Evolutionary conservation across 2,329 filamentous ascomycete species (phyloP).

Genomic region (Gremmenia infestans): DNA sequence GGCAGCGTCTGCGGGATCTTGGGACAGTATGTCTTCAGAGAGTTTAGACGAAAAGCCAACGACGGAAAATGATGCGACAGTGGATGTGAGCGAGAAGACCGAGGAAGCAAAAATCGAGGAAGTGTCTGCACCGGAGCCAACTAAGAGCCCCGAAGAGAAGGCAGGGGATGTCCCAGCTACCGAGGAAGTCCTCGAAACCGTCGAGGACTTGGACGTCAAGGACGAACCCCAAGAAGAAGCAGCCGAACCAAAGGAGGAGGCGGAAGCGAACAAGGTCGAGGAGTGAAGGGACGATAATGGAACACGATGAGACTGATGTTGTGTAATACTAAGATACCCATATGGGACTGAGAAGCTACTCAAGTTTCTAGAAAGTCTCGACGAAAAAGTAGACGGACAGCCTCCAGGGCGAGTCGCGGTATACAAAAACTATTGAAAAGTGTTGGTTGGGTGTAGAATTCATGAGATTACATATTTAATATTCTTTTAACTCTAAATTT

Average conservation of each 20-base stretch:
- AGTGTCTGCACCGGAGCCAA: neutral
- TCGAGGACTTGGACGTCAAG: neutral
- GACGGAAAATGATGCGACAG: constrained; percentile 15
- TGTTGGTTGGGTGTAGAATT: too few species aligned
- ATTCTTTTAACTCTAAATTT: too few species aligned
- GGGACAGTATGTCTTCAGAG: constrained; percentile 18
- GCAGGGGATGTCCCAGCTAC: neutral
- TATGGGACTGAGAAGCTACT: neutral
- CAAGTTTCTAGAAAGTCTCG: neutral
- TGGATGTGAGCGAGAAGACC: constrained; percentile 21
- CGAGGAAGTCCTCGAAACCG: neutral
- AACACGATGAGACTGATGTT: neutral
- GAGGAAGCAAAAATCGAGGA: constrained; percentile 1
- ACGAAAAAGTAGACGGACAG: neutral
- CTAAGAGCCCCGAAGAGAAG: constrained; percentile 1
- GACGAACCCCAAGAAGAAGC: neutral
- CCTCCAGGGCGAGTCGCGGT: neutral
- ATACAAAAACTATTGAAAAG: too few species aligned
- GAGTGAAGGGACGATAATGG: constrained; percentile 2
- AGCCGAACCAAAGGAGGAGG: neutral
- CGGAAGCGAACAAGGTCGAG: neutral
- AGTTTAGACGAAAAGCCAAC: constrained; percentile 18
- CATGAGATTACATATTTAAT: too few species aligned
- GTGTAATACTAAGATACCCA: constrained; percentile 17
- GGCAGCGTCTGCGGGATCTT: constrained; percentile 14